A percentile compares a stretch with the other conserved stretches of the same genome.
These are phyloP conservation scores for Lenzites betulinus DNA, from an alignment of 768 basidiomycete genomes.

Conservation along the genomic window DNA sequence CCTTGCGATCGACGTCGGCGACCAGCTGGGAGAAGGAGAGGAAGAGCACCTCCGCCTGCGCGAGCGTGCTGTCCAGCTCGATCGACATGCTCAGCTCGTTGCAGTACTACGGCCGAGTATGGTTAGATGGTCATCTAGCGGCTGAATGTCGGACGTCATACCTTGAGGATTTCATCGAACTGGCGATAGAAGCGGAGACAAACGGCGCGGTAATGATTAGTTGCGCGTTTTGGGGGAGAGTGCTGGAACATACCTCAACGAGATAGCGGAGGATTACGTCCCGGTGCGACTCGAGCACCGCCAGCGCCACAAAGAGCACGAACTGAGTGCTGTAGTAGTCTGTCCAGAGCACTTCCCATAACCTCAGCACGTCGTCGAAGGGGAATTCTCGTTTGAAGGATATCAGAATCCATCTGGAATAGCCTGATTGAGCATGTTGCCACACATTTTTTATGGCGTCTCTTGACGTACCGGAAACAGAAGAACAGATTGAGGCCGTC, in stretches of 20 bases:
- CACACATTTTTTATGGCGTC: background rate
- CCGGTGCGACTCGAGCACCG: slow-evolving; percentile 91
- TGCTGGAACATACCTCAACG: slow-evolving; percentile 67
- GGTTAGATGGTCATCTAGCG: background rate
- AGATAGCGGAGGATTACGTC: slow-evolving; percentile 95
- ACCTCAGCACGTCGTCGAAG: slow-evolving; percentile 83
- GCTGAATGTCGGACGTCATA: slow-evolving; percentile 25
- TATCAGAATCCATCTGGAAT: slow-evolving; percentile 78
- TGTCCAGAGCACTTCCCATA: slow-evolving; percentile 96
- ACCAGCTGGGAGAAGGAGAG: slow-evolving; percentile 88
- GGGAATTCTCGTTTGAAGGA: slow-evolving; percentile 96
- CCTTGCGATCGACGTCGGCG: slow-evolving; percentile 83
- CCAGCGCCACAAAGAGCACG: slow-evolving; percentile 92
- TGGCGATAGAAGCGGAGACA: slow-evolving; percentile 29
- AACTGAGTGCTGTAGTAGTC: slow-evolving; percentile 88
- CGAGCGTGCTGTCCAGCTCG: slow-evolving; percentile 92
- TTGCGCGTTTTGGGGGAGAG: background rate
- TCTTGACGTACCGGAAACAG: slow-evolving; percentile 83
- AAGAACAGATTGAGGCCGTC: slow-evolving; percentile 95
- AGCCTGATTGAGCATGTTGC: background rate
- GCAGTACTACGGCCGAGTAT: slow-evolving; percentile 60
- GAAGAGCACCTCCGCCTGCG: slow-evolving; percentile 96
- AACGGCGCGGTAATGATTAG: background rate
- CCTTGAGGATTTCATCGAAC: slow-evolving; percentile 85
- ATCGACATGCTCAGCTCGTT: slow-evolving; percentile 96